phyloP scores from a whole-genome alignment of 2,329 filamentous ascomycete genomes.

The Thyridium curvatum region DNA sequence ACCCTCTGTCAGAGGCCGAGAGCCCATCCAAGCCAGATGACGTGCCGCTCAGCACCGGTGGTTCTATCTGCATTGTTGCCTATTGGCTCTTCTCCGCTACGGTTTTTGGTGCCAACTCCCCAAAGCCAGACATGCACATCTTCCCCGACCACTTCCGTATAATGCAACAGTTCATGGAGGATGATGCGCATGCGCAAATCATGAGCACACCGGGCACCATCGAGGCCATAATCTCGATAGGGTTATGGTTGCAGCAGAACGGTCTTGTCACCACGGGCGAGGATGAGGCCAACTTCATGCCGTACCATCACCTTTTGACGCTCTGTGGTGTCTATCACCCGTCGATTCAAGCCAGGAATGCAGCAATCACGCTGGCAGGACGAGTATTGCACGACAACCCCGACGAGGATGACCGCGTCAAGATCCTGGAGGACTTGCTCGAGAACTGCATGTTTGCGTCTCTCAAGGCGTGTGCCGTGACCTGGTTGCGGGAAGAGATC shows the following conservation, averaged over 20 bases:
- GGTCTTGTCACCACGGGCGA: constrained; percentile 7
- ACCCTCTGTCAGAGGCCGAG: constrained; percentile 33
- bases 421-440: constrained; percentile 58
- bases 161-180: constrained; percentile 45
- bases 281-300: constrained; percentile 43
- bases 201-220: constrained; percentile 44
- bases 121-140: constrained; percentile 46
- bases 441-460: constrained; percentile 59
- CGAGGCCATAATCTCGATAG: constrained; percentile 54
- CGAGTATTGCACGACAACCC: constrained; percentile 52
- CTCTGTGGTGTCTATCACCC: constrained; percentile 53
- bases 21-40: constrained; percentile 29
- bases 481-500: constrained; percentile 59
- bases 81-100: constrained; percentile 59
- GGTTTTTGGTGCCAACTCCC: constrained; percentile 51
- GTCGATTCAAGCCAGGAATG: constrained; percentile 45
- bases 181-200: constrained; percentile 42
- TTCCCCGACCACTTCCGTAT: constrained; percentile 55
- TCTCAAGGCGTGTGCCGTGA: constrained; percentile 56
- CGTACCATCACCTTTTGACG: constrained; percentile 54
- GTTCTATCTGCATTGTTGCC: constrained; percentile 51
- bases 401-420: constrained; percentile 49
- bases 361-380: constrained; percentile 47
- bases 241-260: constrained; percentile 50
- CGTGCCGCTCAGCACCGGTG: constrained; percentile 52